Conservation (phyloP, 2,329 filamentous ascomycete species). For the Ciborinia camelliae region DNA sequence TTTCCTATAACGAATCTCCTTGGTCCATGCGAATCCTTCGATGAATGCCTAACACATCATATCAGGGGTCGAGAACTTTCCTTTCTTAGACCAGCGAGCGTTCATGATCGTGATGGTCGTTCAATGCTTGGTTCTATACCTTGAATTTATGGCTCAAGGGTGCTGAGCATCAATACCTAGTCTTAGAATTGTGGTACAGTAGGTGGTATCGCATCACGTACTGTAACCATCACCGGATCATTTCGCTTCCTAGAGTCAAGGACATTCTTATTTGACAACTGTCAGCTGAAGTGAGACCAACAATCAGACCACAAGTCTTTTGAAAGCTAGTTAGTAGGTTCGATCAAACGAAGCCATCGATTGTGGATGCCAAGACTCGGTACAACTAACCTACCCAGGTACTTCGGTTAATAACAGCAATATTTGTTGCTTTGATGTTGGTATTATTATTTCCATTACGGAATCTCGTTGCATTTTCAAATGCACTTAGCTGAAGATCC, state of each 20-base stretch:
- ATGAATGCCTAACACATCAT: too few relatives aligned
- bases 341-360: neutral
- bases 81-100: neutral
- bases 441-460: neutral
- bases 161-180: conserved; percentile 1
- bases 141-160: neutral
- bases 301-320: neutral
- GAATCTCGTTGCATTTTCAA: neutral
- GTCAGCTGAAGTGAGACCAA: neutral
- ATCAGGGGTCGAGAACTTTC: neutral
- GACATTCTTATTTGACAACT: neutral
- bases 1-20: neutral
- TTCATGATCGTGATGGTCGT: too few relatives aligned
- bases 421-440: neutral
- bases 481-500: neutral
- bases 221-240: neutral
- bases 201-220: neutral
- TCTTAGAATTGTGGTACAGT: neutral
- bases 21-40: neutral
- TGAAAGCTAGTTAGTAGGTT: too few relatives aligned
- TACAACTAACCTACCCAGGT: neutral
- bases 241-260: neutral
- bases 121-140: neutral
- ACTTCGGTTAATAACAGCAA: neutral
- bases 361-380: neutral